A percentile compares a stretch with the other conserved stretches of the same genome.
These are phyloP conservation scores for Trypanosomatidae sp. DNA, from an alignment of 208 protist species.

Conservation along the genomic window DNA sequence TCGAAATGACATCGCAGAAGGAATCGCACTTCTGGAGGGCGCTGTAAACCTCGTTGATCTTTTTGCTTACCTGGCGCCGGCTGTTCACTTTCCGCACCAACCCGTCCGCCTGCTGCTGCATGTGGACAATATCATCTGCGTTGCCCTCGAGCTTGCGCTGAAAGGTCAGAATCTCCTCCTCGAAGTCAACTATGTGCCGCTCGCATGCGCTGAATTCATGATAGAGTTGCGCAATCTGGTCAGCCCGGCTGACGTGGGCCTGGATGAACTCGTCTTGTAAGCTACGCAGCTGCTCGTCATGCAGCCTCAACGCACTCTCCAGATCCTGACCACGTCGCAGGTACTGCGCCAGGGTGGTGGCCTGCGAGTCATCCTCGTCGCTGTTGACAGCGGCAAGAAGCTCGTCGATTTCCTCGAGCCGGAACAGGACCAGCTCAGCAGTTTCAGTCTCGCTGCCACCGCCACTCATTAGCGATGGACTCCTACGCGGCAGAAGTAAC, in stretches of 20 bases:
- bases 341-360: constrained; percentile 41
- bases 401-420: constrained; percentile 72
- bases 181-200: constrained; percentile 77
- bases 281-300: constrained; percentile 64
- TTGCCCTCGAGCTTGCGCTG: constrained; percentile 74
- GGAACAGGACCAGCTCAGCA: constrained; percentile 45
- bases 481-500: background rate
- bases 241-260: constrained; percentile 54
- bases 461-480: constrained; percentile 7
- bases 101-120: constrained; percentile 77
- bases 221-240: constrained; percentile 66
- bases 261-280: constrained; percentile 67
- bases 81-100: constrained; percentile 75
- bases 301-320: constrained; percentile 33
- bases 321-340: constrained; percentile 58
- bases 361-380: constrained; percentile 38
- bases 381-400: constrained; percentile 51
- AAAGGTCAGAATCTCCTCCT: constrained; percentile 82
- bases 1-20: constrained; percentile 76
- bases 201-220: constrained; percentile 70
- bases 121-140: constrained; percentile 75
- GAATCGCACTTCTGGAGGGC: constrained; percentile 80
- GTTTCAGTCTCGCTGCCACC: constrained; percentile 28
- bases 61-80: constrained; percentile 67
- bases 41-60: constrained; percentile 82